Evolutionary conservation across 495 filamentous ascomycete genomes (phyloP), one percentile per base, ranked within the genome.

Genomic region (Podospora pseudoanserina): DNA sequence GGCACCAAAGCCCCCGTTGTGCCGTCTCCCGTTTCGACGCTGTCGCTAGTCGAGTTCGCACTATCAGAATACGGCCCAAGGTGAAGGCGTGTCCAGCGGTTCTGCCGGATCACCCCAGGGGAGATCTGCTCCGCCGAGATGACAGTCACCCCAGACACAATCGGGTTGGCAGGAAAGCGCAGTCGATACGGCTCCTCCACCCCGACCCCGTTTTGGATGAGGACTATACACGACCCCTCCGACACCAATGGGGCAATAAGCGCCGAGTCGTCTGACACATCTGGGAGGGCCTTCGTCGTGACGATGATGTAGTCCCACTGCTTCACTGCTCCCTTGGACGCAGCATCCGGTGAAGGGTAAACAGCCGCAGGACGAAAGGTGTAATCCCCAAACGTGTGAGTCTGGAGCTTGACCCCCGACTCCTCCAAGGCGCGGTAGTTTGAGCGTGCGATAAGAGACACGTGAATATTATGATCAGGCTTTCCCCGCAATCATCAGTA

Each of bases 201-300:
- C 28, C 89, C 89, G 11, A 91, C 83, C 28, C 89, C 89, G 75
- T 91, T 91, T 68, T 91, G 89, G 63, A 91, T 87, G 39, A 91
- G 78, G 20, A 91, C 86, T 67, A 91, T 84, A 66, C 67, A 69
- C 1, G 76, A 79, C 73, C 80, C 74, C 1, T 80, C 75, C 0
- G 85, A 74, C n/a, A 86, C 84, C 9, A 89, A 81, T 2, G 70
- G 69, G 23, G 88, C 81, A 30, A 91, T 77, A 16, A 78, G 72
- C 19, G 76, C 75, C 18, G 80, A 71, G 53, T 86, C 82, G 30
- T 81, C 78, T 49, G 81, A 71, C 49, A 80, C 78, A 71, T 87
- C 86, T 1, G 86, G 84, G 4, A 86, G 78, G 3, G 85, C 83
- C 69, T 89, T 89, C 28, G 87, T 89, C 3, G 83, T 84, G 63